These are phyloP conservation scores for Cytospora leucostoma DNA, from an alignment of 2,329 filamentous ascomycete species.

Conservation along the genomic window DNA sequence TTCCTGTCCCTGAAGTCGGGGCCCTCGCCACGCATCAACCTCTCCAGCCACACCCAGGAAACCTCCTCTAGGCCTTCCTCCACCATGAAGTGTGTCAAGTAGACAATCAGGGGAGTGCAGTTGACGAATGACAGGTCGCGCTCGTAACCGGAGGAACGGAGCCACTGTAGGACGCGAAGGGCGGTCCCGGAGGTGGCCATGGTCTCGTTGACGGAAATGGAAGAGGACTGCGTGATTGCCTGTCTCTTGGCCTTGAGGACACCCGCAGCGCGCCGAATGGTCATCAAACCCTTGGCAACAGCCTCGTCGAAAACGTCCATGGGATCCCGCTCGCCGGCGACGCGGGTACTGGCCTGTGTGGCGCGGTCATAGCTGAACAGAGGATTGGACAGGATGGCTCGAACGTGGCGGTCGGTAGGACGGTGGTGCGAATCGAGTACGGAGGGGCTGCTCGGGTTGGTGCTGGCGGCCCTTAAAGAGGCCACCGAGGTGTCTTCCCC, in stretches of 20 bases:
- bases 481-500: constrained; percentile 34
- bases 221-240: constrained; percentile 41
- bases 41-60: constrained; percentile 55
- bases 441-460: constrained; percentile 23
- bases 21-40: constrained; percentile 37
- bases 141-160: constrained; percentile 53
- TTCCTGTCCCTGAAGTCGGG: constrained; percentile 20
- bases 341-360: constrained; percentile 28
- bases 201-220: constrained; percentile 36
- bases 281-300: constrained; percentile 59
- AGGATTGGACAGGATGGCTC: constrained; percentile 58
- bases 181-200: constrained; percentile 49
- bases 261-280: constrained; percentile 52
- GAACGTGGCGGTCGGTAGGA: constrained; percentile 54
- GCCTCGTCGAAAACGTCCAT: constrained; percentile 59
- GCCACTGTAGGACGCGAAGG: constrained; percentile 54
- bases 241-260: constrained; percentile 52
- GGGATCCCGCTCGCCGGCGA: constrained; percentile 41
- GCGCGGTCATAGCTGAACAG: constrained; percentile 49
- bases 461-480: constrained; percentile 20
- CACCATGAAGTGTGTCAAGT: constrained; percentile 52
- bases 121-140: constrained; percentile 49
- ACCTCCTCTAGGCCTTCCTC: constrained; percentile 54
- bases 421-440: constrained; percentile 33
- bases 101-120: constrained; percentile 39